A percentile compares a stretch with the other conserved stretches of the same genome.
Conservation (phyloP, 768 basidiomycete genomes). For the Polyporus arcularius region DNA sequence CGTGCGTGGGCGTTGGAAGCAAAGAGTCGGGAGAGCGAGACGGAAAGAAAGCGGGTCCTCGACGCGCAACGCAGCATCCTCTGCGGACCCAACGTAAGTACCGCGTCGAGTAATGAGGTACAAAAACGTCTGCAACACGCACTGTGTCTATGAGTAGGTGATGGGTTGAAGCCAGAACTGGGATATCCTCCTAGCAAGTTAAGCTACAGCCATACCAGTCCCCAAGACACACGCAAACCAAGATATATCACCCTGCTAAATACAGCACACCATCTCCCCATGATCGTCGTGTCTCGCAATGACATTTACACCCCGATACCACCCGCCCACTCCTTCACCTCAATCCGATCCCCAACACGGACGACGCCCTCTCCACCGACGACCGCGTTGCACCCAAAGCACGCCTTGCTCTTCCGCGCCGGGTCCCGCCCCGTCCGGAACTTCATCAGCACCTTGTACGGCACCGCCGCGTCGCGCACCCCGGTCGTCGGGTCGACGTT, state of each 20-base stretch:
- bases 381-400: conserved; percentile 69
- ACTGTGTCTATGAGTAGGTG: too few species aligned
- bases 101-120: too few species aligned
- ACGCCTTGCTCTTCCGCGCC: conserved; percentile 48
- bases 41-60: background rate
- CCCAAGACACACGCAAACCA: too few species aligned
- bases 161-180: too few species aligned
- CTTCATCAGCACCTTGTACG: conserved; percentile 75
- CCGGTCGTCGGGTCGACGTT: conserved; percentile 71
- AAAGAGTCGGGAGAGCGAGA: background rate
- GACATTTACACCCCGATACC: conserved; percentile 16
- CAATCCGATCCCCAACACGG: conserved; percentile 61
- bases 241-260: too few species aligned
- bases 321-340: conserved; percentile 27
- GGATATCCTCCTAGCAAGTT: background rate
- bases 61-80: background rate
- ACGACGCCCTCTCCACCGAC: conserved; percentile 51
- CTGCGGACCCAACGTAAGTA: background rate
- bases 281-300: too few species aligned
- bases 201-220: too few species aligned
- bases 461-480: conserved; percentile 67
- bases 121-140: too few species aligned
- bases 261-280: too few species aligned
- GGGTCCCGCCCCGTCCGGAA: conserved; percentile 65
- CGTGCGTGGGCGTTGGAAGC: background rate